phyloP scores from a whole-genome alignment of 139 green algal species.

The Chlamydomonas schloesseri region DNA sequence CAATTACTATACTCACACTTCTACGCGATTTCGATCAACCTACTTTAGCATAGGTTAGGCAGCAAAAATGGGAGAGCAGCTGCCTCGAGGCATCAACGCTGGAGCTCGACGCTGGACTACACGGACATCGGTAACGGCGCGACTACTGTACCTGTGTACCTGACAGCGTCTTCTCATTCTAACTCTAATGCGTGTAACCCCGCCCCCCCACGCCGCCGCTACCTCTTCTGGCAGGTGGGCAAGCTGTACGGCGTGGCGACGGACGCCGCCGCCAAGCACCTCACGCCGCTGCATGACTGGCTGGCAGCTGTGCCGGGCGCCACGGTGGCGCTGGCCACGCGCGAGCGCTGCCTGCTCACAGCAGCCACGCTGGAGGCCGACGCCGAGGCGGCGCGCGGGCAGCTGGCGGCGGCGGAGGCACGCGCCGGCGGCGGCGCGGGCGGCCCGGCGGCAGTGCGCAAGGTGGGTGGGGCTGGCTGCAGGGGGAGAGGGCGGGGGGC shows the following conservation, averaged over 20 bases:
- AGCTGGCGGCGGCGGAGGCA: constrained; percentile 8
- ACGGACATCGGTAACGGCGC: too few relatives aligned
- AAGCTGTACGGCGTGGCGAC: constrained; percentile 29
- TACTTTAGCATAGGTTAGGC: too few relatives aligned
- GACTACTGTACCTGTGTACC: too few relatives aligned
- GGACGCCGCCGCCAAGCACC: constrained; percentile 31
- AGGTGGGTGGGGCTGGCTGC: neutral
- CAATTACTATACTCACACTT: too few relatives aligned
- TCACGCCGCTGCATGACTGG: constrained; percentile 36
- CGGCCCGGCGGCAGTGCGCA: neutral
- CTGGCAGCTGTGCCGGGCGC: constrained; percentile 23
- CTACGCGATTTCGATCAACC: too few relatives aligned
- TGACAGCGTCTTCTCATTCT: neutral
- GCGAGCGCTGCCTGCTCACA: constrained; percentile 43
- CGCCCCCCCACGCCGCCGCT: too few relatives aligned
- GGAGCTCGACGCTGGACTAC: too few relatives aligned
- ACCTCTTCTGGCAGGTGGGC: neutral
- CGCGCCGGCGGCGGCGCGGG: neutral
- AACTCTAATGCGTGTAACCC: too few relatives aligned
- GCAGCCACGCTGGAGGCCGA: constrained; percentile 25
- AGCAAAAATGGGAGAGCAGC: too few relatives aligned
- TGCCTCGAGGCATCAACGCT: too few relatives aligned
- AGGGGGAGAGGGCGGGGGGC: neutral
- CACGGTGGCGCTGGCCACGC: neutral
- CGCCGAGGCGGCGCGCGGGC: neutral